These are phyloP conservation scores for Mangifera indica DNA, from an alignment of 345 rosid genomes.

Conservation along the genomic window DNA sequence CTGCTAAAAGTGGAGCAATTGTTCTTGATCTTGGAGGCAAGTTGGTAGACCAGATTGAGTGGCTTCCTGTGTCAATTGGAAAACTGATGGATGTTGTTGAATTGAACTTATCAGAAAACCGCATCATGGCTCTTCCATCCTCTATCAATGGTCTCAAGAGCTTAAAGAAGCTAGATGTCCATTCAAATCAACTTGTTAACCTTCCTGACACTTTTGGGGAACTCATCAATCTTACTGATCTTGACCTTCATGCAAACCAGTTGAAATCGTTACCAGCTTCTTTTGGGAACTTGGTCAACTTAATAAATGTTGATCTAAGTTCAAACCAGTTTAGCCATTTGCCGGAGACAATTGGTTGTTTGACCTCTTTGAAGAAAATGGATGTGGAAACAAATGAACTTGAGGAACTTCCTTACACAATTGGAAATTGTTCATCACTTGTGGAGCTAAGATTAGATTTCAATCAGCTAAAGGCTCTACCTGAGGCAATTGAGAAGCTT, in stretches of 20 bases:
- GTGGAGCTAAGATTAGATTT: constrained; percentile 58
- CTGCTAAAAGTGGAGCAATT: constrained; percentile 41
- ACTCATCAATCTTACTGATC: constrained; percentile 44
- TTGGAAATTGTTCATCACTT: constrained; percentile 49
- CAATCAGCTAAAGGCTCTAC: constrained; percentile 62
- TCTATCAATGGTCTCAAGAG: constrained; percentile 40
- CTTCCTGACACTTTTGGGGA: constrained; percentile 64
- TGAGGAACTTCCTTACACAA: constrained; percentile 58
- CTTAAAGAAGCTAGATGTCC: constrained; percentile 50
- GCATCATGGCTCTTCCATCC: constrained; percentile 60
- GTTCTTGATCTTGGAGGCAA: constrained; percentile 57
- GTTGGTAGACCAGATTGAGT: constrained; percentile 58
- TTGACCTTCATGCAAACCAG: constrained; percentile 58
- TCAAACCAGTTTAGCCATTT: constrained; percentile 47
- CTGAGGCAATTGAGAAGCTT: constrained; percentile 64
- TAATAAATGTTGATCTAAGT: constrained; percentile 46
- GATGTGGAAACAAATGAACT: constrained; percentile 59
- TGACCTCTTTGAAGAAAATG: constrained; percentile 44
- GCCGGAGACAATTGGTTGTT: constrained; percentile 48
- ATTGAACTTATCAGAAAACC: constrained; percentile 58
- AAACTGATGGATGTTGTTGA: constrained; percentile 43
- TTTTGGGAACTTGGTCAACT: constrained; percentile 47
- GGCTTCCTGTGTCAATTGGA: constrained; percentile 71
- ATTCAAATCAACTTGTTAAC: constrained; percentile 59
- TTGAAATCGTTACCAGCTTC: constrained; percentile 50